Evolutionary conservation across 169 alveolate species (phyloP).

Genomic region (Plasmodium malariae): DNA sequence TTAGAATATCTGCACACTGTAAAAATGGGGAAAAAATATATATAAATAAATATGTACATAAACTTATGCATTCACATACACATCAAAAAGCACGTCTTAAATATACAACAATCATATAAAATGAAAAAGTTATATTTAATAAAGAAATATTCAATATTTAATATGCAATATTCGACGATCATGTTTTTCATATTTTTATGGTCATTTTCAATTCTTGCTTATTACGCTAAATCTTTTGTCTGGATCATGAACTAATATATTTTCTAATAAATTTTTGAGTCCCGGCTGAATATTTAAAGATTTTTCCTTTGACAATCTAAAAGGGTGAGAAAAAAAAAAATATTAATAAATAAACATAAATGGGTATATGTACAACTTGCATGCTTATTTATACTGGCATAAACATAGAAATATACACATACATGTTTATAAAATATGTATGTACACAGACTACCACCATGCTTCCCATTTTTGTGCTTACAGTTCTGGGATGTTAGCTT

Average conservation of each 20-base stretch:
- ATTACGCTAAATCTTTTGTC: slow-evolving; percentile 74
- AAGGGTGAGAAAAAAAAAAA: not conserved
- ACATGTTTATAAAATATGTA: not conserved
- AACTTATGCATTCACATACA: not conserved
- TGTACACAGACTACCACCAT: not conserved
- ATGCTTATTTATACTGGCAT: too few species aligned
- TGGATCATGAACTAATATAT: slow-evolving; percentile 69
- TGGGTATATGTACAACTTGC: not conserved
- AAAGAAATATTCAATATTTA: too few species aligned
- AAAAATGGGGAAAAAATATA: slow-evolving; percentile 19
- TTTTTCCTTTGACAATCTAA: slow-evolving; percentile 65
- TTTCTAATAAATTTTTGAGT: slow-evolving; percentile 59
- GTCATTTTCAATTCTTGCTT: not conserved
- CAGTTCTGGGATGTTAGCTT: slow-evolving; percentile 69
- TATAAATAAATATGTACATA: not conserved
- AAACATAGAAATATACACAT: not conserved
- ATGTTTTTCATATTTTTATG: not conserved
- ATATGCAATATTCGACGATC: too few species aligned
- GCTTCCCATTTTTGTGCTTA: not conserved
- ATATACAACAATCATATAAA: too few species aligned
- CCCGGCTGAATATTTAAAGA: slow-evolving; percentile 70
- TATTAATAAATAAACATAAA: not conserved
- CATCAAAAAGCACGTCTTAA: too few species aligned
- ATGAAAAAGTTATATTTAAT: too few species aligned
- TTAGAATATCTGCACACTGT: slow-evolving; percentile 68